A percentile compares a stretch with the other conserved stretches of the same genome.
Evolutionary conservation across 345 rosid genomes (phyloP).

Genomic region (Acer saccharum): DNA sequence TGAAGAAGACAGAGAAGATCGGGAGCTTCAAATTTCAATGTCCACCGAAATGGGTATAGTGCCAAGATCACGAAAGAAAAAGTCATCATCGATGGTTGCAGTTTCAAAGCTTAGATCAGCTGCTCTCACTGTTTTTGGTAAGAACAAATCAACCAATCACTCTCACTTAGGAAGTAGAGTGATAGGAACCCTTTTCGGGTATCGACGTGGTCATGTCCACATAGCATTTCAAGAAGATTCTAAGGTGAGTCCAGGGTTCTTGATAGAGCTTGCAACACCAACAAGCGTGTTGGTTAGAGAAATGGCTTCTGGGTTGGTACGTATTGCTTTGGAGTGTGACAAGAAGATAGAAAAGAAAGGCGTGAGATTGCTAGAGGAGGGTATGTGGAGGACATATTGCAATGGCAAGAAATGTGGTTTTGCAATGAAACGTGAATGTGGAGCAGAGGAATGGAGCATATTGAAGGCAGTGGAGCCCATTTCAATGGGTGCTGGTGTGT

Average conservation of each 20-base stretch:
- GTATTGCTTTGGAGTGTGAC: slow-evolving; percentile 84
- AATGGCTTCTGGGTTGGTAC: slow-evolving; percentile 92
- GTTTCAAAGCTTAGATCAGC: slow-evolving; percentile 69
- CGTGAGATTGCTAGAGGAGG: slow-evolving; percentile 60
- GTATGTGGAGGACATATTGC: slow-evolving; percentile 80
- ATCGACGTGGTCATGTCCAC: slow-evolving; percentile 83
- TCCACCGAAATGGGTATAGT: slow-evolving; percentile 22
- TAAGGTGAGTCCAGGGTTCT: slow-evolving; percentile 55
- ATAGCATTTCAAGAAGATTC: slow-evolving; percentile 83
- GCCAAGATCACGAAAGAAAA: slow-evolving; percentile 34
- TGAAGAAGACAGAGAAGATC: slow-evolving; percentile 31
- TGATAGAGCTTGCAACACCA: slow-evolving; percentile 80
- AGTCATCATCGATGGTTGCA: slow-evolving; percentile 27
- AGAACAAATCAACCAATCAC: slow-evolving; percentile 26
- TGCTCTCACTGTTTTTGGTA: slow-evolving; percentile 49
- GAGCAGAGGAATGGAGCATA: slow-evolving; percentile 64
- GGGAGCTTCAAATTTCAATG: slow-evolving; percentile 28
- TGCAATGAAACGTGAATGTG: slow-evolving; percentile 68
- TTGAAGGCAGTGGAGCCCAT: slow-evolving; percentile 78
- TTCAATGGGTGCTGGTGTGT: slow-evolving; percentile 95
- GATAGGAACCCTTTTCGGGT: slow-evolving; percentile 83
- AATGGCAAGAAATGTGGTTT: slow-evolving; percentile 89
- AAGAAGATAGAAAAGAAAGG: slow-evolving; percentile 48
- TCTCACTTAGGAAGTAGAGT: slow-evolving; percentile 58
- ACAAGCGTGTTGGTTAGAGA: slow-evolving; percentile 80